Evolutionary conservation across 1,284 basidiomycete genomes (phyloP), one percentile per base, ranked within the genome.

Genomic region (Sanghuangporus weigelae): DNA sequence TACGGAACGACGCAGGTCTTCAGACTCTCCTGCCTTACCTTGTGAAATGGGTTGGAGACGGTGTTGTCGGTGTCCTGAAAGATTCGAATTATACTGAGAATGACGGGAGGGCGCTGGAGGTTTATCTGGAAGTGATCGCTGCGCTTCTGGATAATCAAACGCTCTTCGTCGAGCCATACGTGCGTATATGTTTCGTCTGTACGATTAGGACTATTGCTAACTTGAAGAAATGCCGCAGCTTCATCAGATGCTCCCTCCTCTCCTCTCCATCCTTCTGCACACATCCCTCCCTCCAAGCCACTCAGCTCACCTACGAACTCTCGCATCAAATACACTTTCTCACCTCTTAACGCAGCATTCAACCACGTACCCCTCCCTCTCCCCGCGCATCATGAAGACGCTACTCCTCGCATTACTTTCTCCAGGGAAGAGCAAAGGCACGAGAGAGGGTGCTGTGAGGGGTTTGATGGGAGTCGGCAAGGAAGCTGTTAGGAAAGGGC

Each of bases 131-230:
- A 67, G 91, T 92, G 16, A 85, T 94, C 53, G 83, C 88, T 65
- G 90, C 93, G 0, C 79, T 96, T 42, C 76, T 96, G 50, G 89
- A 91, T 68, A 99, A 96, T 73, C 81, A 81, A 59, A 90, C 89
- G 2, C 77, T 99, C n/a, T 98, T 96, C 71, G 86, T 98, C 35
- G 96, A 99, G 76, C 96, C 96, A 53, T 98, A 97, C 72, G 93
- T 96, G 71, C 75, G 93, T 83, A 54, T 56, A 63, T 14, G 1
- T 44, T 46, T 57, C 26, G 35, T 16, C 42, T 54, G 6, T 50
- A 36, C 36, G 58, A 57, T 16, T 4, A 31, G 26, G 26, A 1
- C 5, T 58, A 56, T 46, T 61, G 40, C 63, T 51, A 11, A 51
- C 50, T 7, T 23, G 46, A 51, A 44, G 35, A n/a, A 49, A 16